Evolutionary conservation across 176 grass and related monocot genomes (phyloP).

Genomic region (Musa itinerans): DNA sequence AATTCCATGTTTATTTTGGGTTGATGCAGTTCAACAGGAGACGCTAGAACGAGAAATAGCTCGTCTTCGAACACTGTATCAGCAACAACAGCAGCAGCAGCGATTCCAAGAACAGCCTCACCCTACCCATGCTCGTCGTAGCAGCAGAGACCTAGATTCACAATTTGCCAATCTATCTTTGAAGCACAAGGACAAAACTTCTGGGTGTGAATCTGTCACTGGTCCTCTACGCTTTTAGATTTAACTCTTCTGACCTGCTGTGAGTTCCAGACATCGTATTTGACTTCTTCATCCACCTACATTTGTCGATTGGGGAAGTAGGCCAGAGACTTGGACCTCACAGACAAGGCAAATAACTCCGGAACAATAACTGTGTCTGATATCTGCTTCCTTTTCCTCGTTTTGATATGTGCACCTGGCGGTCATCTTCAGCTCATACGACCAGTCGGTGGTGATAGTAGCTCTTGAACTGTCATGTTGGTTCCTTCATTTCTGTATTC

Average conservation of each 20-base stretch:
- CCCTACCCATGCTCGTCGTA: constrained; percentile 43
- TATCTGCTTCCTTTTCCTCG: constrained; percentile 47
- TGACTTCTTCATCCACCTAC: background rate
- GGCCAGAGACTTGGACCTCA: constrained; percentile 27
- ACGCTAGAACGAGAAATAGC: constrained; percentile 92
- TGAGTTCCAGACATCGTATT: constrained; percentile 10
- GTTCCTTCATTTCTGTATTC: no score
- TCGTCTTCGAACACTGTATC: constrained; percentile 61
- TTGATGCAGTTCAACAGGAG: constrained; percentile 79
- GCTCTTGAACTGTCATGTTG: no score
- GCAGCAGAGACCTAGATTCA: constrained; percentile 69
- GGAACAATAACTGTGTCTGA: constrained; percentile 50
- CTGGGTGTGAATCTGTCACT: constrained; percentile 32
- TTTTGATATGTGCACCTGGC: constrained; percentile 69
- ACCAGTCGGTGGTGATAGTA: constrained; percentile 69
- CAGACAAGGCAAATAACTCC: constrained; percentile 29
- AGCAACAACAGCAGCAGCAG: constrained; percentile 61
- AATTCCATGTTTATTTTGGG: background rate
- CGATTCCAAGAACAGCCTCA: constrained; percentile 17
- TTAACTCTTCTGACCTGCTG: constrained; percentile 13
- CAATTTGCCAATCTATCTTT: constrained; percentile 86
- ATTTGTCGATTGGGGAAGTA: constrained; percentile 34
- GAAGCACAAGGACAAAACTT: constrained; percentile 63
- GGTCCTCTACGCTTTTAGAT: constrained; percentile 54
- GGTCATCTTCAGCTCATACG: constrained; percentile 61